Conservation (phyloP, 345 rosid species). For the Schrenkiella parvula region DNA sequence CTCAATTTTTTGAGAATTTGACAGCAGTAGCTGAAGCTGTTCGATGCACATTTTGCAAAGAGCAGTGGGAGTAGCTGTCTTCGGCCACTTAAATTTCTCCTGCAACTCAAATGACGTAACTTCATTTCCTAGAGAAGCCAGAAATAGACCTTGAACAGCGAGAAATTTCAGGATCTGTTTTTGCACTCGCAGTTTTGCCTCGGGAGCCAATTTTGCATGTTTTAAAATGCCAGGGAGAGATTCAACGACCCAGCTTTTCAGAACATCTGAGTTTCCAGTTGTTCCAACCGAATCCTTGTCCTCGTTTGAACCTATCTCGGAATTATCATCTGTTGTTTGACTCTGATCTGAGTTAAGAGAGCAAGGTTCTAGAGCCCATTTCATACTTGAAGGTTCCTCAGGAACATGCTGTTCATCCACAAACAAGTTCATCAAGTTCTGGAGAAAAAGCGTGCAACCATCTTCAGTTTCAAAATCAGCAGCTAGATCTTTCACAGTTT, state of each 20-base stretch:
- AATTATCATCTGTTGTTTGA: constrained; percentile 98
- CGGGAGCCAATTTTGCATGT: constrained; percentile 63
- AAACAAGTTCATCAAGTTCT: constrained; percentile 70
- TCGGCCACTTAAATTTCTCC: constrained; percentile 98
- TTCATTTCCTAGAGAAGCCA: constrained; percentile 91
- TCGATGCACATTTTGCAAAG: constrained; percentile 86
- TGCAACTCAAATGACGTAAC: constrained; percentile 94
- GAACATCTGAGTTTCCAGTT: constrained; percentile 56
- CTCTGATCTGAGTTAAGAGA: constrained; percentile 74
- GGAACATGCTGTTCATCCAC: constrained; percentile 72
- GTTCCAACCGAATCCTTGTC: constrained; percentile 64
- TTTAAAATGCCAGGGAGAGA: constrained; percentile 76
- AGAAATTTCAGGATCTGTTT: constrained; percentile 86
- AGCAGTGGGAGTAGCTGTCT: constrained; percentile 60
- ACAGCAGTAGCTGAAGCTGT: constrained; percentile 78
- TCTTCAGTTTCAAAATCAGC: constrained; percentile 73
- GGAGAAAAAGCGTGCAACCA: constrained; percentile 77
- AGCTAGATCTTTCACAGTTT: constrained; percentile 75
- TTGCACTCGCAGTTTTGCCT: constrained; percentile 67
- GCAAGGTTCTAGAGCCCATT: constrained; percentile 37
- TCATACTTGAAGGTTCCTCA: constrained; percentile 61
- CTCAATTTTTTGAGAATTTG: constrained; percentile 71
- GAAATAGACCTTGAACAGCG: constrained; percentile 89
- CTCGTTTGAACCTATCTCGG: constrained; percentile 76
- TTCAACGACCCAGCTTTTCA: constrained; percentile 88